Evolutionary conservation across 2,329 filamentous ascomycete species (phyloP), one percentile per base, ranked within the genome.

Genomic region (Penicillium vulpinum): DNA sequence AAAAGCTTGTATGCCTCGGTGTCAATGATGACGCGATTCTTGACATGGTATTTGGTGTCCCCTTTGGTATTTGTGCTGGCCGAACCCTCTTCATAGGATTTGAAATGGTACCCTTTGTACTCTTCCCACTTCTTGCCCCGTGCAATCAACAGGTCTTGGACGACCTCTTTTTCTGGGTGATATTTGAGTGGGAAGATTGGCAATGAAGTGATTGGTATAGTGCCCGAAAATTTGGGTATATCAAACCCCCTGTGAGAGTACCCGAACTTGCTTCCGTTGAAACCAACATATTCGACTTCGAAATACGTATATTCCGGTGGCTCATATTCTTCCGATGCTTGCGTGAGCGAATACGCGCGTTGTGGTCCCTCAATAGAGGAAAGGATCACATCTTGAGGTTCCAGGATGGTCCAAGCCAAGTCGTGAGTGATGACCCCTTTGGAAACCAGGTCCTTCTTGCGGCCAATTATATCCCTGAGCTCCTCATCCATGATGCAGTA

Each of bases 341-440:
- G 28, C 8, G 13, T 57, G 45, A 62, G 64, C 2, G 22, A 24
- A 24, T 60, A 62, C 5, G 55, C 66, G 13, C 57, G 54, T 3
- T 52, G 56, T 5, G 45, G 51, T 5, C 55, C 62, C 5, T 18
- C 36, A 1, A 41, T 2, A 1, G 28, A 46, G 15, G 40, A 49
- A 38, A 69, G 56, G 2, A 69, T 16, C 18, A 60, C 33, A 26
- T 59, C 62, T 2, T 63, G 68, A 5, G 71, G 72, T 51, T 72
- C 72, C 21, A 66, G 82, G 74, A 73, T 66, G 11, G 68, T 71
- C 70, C 73, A 76, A 4, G 69, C 56, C 1, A 85, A 78, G 13
- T 79, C 74, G 49, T 80, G 84, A 0, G 80, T 80, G 49, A 85
- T 79, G 44, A 84, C 82, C 0, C 78, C 76, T 58, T 85, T 83